Percentiles rank a stretch among this genome's conserved stretches.
Evolutionary conservation across 2,329 filamentous ascomycete species (phyloP).

Genomic region (Huntiella omanensis): DNA sequence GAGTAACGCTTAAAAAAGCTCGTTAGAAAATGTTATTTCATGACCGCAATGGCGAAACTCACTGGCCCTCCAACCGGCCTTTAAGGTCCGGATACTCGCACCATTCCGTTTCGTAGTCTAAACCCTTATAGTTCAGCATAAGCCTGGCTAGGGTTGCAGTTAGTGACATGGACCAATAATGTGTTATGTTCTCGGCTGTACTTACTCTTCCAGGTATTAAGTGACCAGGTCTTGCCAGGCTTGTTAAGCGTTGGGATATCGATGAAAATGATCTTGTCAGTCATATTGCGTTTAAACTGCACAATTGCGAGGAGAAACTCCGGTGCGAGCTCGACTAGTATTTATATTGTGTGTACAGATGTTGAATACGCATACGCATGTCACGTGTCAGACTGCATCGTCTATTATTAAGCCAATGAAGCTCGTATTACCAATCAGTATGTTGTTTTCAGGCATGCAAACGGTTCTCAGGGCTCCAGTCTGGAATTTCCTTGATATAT

Average conservation of each 20-base stretch:
- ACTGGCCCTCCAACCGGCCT: slow-evolving; percentile 35
- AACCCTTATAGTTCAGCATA: slow-evolving; percentile 45
- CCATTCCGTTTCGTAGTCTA: slow-evolving; percentile 52
- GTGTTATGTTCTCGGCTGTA: neutral
- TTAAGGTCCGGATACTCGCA: slow-evolving; percentile 48
- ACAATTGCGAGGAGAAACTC: too few relatives aligned
- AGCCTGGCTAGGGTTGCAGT: slow-evolving; percentile 33
- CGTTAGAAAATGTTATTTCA: neutral
- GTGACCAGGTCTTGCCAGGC: slow-evolving; percentile 35
- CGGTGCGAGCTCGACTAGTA: too few relatives aligned
- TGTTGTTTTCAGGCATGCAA: too few relatives aligned
- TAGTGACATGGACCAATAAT: slow-evolving; percentile 2
- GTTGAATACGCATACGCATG: too few relatives aligned
- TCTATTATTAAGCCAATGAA: too few relatives aligned
- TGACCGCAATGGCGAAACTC: slow-evolving; percentile 13
- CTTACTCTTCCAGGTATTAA: slow-evolving; percentile 54
- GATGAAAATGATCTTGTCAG: slow-evolving; percentile 32
- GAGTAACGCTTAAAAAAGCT: slow-evolving; percentile 20
- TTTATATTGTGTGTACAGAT: too few relatives aligned
- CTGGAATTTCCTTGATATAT: too few relatives aligned
- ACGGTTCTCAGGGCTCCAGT: too few relatives aligned
- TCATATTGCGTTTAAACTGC: neutral
- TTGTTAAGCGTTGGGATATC: slow-evolving; percentile 37
- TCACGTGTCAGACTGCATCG: too few relatives aligned
- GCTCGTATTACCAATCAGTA: too few relatives aligned